Conservation (phyloP, 139 green algal genomes). For the Mesotaenium endlicherianum region DNA sequence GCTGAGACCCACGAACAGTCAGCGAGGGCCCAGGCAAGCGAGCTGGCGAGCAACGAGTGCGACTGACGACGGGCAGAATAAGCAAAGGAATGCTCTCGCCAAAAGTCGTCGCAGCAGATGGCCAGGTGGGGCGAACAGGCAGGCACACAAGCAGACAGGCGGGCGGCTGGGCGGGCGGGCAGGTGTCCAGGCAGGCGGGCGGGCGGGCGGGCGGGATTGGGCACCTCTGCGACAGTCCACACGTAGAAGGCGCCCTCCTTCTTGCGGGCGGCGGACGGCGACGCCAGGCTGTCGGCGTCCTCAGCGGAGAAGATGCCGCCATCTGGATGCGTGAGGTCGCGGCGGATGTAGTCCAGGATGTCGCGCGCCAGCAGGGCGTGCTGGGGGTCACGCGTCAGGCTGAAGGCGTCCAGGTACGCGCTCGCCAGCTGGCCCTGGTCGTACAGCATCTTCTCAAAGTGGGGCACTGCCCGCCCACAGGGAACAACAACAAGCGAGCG, state of each 20-base stretch:
- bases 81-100: too few relatives aligned
- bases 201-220: too few relatives aligned
- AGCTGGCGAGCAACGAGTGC: too few relatives aligned
- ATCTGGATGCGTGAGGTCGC: constrained; percentile 74
- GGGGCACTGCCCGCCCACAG: constrained; percentile 70
- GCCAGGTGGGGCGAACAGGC: too few relatives aligned
- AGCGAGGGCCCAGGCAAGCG: too few relatives aligned
- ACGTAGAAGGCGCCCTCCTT: constrained; percentile 59
- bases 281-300: constrained; percentile 52
- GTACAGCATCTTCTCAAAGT: constrained; percentile 95
- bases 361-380: constrained; percentile 63
- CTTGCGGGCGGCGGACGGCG: constrained; percentile 66
- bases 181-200: too few relatives aligned
- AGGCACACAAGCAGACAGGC: too few relatives aligned
- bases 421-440: constrained; percentile 81
- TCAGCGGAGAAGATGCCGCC: constrained; percentile 85
- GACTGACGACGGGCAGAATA: too few relatives aligned
- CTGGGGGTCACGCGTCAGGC: constrained; percentile 59
- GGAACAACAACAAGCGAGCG: too few relatives aligned
- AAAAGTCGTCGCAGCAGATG: too few relatives aligned
- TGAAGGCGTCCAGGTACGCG: constrained; percentile 71
- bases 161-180: too few relatives aligned
- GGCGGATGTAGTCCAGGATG: constrained; percentile 80
- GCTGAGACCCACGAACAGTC: too few relatives aligned
- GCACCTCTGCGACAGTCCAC: constrained; percentile 34